Base-by-base conservation (phyloP, 257 asterid genomes). In the Verbascum thapsus region DNA sequence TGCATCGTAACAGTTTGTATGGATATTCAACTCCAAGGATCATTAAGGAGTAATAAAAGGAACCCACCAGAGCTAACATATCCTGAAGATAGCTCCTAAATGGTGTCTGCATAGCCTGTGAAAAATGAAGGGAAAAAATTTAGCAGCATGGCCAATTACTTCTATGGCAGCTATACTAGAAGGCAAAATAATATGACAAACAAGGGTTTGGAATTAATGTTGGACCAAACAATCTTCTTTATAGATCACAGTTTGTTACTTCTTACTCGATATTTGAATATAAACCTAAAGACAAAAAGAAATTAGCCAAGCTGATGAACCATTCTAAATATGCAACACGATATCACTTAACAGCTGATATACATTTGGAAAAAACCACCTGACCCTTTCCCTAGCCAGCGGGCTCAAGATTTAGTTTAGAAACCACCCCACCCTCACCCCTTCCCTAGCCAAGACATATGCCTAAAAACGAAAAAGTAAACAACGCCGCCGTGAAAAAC, bases 91-190 rank as follows among this genome's bases (percentile, higher is more conserved):
- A 84, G 68, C 68, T 63, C 76, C 90, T 76, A 71, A 76, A 84
- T 57, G 90, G 87, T 38, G 87, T 84, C 72, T 84, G 98, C 83
- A 76, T 67, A 56, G 90, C 95, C 98, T 88, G n/a, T n/a, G n/a
- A 59, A 22, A 62, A 13, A 43, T 20, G 55, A 37, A 51, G 41
- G 9, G 56, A 58, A 34, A 61, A 34, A n/a, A n/a, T n/a, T 56
- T 41, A 54, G 13, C 50, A 34, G 43, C 32, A 20, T 40, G 8
- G 51, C 47, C n/a, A 32, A 42, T 11, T 63, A 67, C 49, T 49
- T 6, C 64, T 5, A 45, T 11, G 15, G 30, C 0, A 13, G 8
- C 39, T 45, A 17, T 7, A 18, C 44, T 44, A 43, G 20, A 39
- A 39, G 1, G 39, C 15, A 39, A 51, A n/a, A 11, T 53, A 2